Conservation (phyloP, 2,329 filamentous ascomycete genomes). For the Pseudonectria buxi region DNA sequence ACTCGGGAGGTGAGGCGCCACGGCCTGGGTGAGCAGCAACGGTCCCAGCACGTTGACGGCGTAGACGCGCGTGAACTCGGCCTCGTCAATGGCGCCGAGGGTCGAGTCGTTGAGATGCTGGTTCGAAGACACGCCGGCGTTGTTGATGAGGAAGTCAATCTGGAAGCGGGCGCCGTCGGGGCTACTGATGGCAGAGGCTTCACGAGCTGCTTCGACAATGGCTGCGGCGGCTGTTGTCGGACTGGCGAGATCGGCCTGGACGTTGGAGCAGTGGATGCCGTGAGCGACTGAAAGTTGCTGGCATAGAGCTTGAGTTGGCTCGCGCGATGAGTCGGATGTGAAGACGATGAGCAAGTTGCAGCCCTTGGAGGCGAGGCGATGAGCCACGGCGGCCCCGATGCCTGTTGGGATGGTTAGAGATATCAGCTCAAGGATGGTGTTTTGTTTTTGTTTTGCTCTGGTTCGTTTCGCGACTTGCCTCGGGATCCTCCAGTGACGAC, state of each 20-base stretch:
- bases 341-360: slow-evolving; percentile 54
- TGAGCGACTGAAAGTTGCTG: slow-evolving; percentile 38
- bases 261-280: slow-evolving; percentile 23
- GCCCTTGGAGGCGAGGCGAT: slow-evolving; percentile 54
- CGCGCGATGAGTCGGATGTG: slow-evolving; percentile 47
- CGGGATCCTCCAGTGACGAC: slow-evolving; percentile 29
- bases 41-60: slow-evolving; percentile 78
- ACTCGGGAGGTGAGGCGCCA: slow-evolving; percentile 59
- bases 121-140: slow-evolving; percentile 68
- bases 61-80: slow-evolving; percentile 67
- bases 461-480: too few species aligned
- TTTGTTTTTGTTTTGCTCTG: too few species aligned
- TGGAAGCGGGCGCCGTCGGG: slow-evolving; percentile 16
- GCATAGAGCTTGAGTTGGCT: slow-evolving; percentile 41
- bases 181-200: slow-evolving; percentile 21
- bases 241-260: slow-evolving; percentile 25
- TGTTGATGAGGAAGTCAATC: slow-evolving; percentile 83
- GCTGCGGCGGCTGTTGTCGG: slow-evolving; percentile 18
- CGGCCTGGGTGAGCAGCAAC: slow-evolving; percentile 68
- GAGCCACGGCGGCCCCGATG: slow-evolving; percentile 53
- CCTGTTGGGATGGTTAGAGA: slow-evolving; percentile 31
- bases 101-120: slow-evolving; percentile 51
- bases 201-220: slow-evolving; percentile 24
- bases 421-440: too few species aligned
- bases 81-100: slow-evolving; percentile 44